Percentiles rank a stretch among this genome's conserved stretches.
Conservation (phyloP, 2,329 filamentous ascomycete genomes). For the Diatrype stigma region DNA sequence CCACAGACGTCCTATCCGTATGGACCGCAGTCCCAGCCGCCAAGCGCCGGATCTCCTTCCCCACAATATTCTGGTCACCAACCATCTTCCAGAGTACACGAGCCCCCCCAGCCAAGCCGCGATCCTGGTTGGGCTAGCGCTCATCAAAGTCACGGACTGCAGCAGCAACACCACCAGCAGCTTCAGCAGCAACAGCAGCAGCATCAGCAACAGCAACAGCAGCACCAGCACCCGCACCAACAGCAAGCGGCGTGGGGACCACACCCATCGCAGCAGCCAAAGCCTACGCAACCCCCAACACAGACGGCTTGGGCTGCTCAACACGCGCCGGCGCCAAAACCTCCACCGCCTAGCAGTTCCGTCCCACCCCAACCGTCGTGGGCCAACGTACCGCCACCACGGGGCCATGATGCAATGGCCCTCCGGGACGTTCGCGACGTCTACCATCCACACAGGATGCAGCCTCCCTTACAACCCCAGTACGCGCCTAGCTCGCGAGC, state of each 20-base stretch:
- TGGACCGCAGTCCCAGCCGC: conserved; percentile 35
- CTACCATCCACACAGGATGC: conserved; percentile 25
- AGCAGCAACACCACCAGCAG: conserved; percentile 28
- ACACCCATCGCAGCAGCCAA: conserved; percentile 31
- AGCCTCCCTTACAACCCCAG: conserved; percentile 24
- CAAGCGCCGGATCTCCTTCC: conserved; percentile 46
- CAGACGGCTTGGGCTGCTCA: conserved; percentile 36
- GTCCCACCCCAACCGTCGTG: conserved; percentile 32
- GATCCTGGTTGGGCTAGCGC: conserved; percentile 33
- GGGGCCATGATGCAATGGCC: conserved; percentile 27
- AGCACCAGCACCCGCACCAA: conserved; percentile 28
- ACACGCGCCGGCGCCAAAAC: conserved; percentile 34
- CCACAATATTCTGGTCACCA: conserved; percentile 50
- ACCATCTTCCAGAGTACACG: conserved; percentile 39
- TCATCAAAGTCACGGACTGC: conserved; percentile 25
- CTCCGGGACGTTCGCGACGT: conserved; percentile 23
- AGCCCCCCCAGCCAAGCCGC: conserved; percentile 32
- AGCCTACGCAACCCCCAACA: conserved; percentile 29
- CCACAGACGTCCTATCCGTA: conserved; percentile 42
- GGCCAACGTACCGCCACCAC: conserved; percentile 25
- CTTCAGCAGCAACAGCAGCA: conserved; percentile 27
- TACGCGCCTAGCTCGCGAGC: conserved; percentile 37
- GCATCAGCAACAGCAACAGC: conserved; percentile 24
- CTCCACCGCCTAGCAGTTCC: conserved; percentile 28
- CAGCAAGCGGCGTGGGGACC: conserved; percentile 28